Evolutionary conservation across 768 basidiomycete genomes (phyloP).

Genomic region (Phallus indusiatus): DNA sequence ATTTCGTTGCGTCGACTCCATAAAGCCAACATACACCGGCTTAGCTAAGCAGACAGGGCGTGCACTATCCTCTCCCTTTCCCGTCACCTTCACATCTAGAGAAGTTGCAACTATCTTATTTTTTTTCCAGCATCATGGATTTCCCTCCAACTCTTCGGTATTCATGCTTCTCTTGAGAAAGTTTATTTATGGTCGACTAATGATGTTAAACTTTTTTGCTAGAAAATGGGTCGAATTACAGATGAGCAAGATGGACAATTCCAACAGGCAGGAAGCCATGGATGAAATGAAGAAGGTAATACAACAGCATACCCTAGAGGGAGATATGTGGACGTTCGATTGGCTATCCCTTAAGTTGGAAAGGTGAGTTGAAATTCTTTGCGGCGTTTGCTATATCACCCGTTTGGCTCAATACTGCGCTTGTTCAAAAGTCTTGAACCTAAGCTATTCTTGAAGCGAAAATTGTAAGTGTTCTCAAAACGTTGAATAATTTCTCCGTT

Average conservation of each 20-base stretch:
- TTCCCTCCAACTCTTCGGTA: constrained; percentile 7
- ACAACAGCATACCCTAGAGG: constrained; percentile 78
- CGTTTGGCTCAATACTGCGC: constrained; percentile 3
- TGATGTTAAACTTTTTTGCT: background rate
- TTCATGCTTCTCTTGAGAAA: background rate
- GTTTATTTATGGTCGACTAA: background rate
- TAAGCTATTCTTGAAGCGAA: constrained; percentile 62
- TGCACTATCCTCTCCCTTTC: background rate
- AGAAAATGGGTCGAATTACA: constrained; percentile 96
- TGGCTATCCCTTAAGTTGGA: constrained; percentile 84
- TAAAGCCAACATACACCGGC: background rate
- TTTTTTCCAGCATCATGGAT: background rate
- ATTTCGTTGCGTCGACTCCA: background rate
- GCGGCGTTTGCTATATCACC: constrained; percentile 9
- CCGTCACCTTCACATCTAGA: background rate
- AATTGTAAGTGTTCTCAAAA: constrained; percentile 38
- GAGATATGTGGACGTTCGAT: constrained; percentile 87
- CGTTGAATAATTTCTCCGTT: background rate
- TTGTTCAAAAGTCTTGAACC: constrained; percentile 40
- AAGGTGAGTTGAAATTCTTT: constrained; percentile 43
- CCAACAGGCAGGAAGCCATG: constrained; percentile 81
- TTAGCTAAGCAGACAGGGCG: background rate
- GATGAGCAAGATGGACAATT: constrained; percentile 82
- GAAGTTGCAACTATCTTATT: background rate
- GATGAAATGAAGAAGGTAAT: constrained; percentile 95